Conservation (phyloP, 495 filamentous ascomycete species). For the Podospora pseudopauciseta region DNA sequence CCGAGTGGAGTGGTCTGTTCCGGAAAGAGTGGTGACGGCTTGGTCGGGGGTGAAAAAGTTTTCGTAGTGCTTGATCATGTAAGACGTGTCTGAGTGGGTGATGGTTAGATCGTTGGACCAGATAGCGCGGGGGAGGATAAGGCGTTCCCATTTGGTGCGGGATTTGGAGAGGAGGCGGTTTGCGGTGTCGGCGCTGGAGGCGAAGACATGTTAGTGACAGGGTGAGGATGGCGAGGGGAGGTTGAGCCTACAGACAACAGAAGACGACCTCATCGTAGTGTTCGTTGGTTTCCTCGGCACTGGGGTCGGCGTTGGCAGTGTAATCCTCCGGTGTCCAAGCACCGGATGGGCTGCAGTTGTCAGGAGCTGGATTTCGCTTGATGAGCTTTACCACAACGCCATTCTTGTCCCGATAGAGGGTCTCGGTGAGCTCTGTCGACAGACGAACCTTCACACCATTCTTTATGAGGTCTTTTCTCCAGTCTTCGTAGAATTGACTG, state of each 20-base stretch:
- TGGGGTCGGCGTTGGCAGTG: slow-evolving; percentile 25
- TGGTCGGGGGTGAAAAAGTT: slow-evolving; percentile 53
- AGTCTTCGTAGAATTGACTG: slow-evolving; percentile 65
- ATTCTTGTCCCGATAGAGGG: slow-evolving; percentile 54
- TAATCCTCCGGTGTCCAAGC: slow-evolving; percentile 24
- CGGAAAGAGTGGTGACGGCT: slow-evolving; percentile 25
- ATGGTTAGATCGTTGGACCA: slow-evolving; percentile 83
- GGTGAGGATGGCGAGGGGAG: not conserved
- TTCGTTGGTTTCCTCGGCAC: slow-evolving; percentile 28
- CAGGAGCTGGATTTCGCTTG: slow-evolving; percentile 31
- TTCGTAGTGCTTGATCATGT: slow-evolving; percentile 75
- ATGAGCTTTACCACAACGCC: slow-evolving; percentile 51
- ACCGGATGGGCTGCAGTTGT: slow-evolving; percentile 38
- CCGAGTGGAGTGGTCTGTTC: slow-evolving; percentile 32
- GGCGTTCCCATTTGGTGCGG: slow-evolving; percentile 60
- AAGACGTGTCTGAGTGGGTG: slow-evolving; percentile 71
- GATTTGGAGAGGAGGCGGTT: slow-evolving; percentile 60
- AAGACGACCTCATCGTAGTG: slow-evolving; percentile 71
- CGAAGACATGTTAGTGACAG: not conserved
- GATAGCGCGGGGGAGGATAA: slow-evolving; percentile 67
- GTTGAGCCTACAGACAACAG: slow-evolving; percentile 49
- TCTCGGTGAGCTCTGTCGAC: slow-evolving; percentile 55
- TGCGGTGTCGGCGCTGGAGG: slow-evolving; percentile 60
- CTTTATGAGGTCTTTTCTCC: slow-evolving; percentile 56
- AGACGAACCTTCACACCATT: slow-evolving; percentile 65